Conservation (phyloP, 1,139 yeast genomes). For the Taphrina pruni region DNA sequence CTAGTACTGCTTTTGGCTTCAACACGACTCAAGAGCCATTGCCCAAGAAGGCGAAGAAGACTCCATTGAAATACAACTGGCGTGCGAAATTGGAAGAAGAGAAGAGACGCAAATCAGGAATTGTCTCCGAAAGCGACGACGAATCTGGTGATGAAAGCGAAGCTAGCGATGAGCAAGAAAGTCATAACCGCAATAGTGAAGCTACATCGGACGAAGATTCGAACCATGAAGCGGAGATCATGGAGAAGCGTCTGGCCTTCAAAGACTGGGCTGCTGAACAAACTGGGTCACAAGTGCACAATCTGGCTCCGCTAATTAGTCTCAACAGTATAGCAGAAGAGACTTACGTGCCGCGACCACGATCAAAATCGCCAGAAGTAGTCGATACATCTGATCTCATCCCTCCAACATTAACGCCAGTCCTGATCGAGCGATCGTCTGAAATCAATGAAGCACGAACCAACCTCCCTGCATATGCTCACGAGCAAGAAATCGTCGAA, state of each 20-base stretch:
- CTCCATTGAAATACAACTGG: slow-evolving; percentile 38
- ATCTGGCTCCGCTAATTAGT: slow-evolving; percentile 37
- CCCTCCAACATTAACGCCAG: slow-evolving; percentile 69
- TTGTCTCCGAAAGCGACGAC: slow-evolving; percentile 22
- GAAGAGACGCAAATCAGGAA: slow-evolving; percentile 21
- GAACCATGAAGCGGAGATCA: slow-evolving; percentile 47
- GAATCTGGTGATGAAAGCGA: slow-evolving; percentile 7
- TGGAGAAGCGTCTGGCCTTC: slow-evolving; percentile 51
- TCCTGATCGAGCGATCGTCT: slow-evolving; percentile 67
- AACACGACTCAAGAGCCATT: neutral
- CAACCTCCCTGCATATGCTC: slow-evolving; percentile 84
- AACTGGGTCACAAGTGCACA: slow-evolving; percentile 34
- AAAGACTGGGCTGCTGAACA: slow-evolving; percentile 63
- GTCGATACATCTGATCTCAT: slow-evolving; percentile 63
- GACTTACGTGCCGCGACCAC: slow-evolving; percentile 53
- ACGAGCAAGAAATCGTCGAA: slow-evolving; percentile 94
- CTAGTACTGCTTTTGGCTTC: slow-evolving; percentile 24
- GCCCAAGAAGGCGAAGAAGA: slow-evolving; percentile 19
- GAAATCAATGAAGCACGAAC: slow-evolving; percentile 71
- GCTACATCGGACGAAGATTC: neutral
- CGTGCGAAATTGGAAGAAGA: slow-evolving; percentile 38
- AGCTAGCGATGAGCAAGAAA: slow-evolving; percentile 17
- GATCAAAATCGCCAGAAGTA: slow-evolving; percentile 65
- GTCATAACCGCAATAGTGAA: slow-evolving; percentile 44
- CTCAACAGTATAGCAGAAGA: slow-evolving; percentile 50